phyloP scores from a whole-genome alignment of 2,329 filamentous ascomycete species.

The Harringtonia lauricola region DNA sequence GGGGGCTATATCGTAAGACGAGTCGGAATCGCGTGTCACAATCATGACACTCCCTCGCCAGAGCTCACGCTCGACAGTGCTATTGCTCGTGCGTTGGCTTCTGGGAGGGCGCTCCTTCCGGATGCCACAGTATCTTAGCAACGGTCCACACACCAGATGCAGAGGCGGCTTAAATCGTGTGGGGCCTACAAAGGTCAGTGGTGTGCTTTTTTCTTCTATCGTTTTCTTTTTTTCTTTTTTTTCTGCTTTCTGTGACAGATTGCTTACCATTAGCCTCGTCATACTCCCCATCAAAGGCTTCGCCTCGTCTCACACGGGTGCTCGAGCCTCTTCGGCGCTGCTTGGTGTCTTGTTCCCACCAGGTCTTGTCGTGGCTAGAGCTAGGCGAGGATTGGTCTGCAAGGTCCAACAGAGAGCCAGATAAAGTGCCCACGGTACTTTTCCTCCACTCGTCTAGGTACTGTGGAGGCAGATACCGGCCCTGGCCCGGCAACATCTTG shows the following conservation, averaged over 20 bases:
- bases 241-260: neutral
- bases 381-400: slow-evolving; percentile 25
- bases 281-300: slow-evolving; percentile 56
- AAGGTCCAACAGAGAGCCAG: slow-evolving; percentile 49
- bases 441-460: slow-evolving; percentile 66
- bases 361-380: slow-evolving; percentile 46
- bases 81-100: slow-evolving; percentile 19
- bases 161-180: slow-evolving; percentile 75
- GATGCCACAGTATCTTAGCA: slow-evolving; percentile 83
- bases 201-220: too few relatives aligned
- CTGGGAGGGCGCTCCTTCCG: slow-evolving; percentile 45
- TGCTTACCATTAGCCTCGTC: slow-evolving; percentile 49
- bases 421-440: slow-evolving; percentile 50
- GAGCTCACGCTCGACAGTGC: slow-evolving; percentile 51
- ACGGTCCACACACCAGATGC: slow-evolving; percentile 79
- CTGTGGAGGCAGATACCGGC: slow-evolving; percentile 45
- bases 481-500: slow-evolving; percentile 35
- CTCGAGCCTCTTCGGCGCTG: slow-evolving; percentile 33
- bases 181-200: slow-evolving; percentile 27
- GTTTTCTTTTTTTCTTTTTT: too few relatives aligned
- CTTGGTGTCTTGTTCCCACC: slow-evolving; percentile 60
- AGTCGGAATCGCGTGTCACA: slow-evolving; percentile 75
- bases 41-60: slow-evolving; percentile 97
- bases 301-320: slow-evolving; percentile 41
- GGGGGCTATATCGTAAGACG: slow-evolving; percentile 70